Percentiles rank a stretch among this genome's conserved stretches.
Evolutionary conservation across 2,329 filamentous ascomycete genomes (phyloP).

Genomic region (Clarireedia sp.): DNA sequence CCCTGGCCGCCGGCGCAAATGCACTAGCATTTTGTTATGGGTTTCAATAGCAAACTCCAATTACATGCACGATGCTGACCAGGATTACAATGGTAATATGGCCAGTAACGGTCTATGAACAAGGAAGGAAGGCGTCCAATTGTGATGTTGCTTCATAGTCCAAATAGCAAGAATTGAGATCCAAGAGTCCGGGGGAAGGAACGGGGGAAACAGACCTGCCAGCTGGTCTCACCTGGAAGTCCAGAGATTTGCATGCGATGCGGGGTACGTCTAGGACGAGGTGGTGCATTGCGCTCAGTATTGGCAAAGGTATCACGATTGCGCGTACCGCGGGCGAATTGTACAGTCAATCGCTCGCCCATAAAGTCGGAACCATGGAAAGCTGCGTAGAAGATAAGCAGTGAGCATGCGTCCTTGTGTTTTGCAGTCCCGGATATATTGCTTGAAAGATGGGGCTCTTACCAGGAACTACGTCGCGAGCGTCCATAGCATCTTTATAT

Average conservation of each 20-base stretch:
- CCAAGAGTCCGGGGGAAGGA: constrained; percentile 40
- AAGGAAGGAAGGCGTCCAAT: constrained; percentile 28
- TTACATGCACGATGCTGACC: constrained; percentile 25
- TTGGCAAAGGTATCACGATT: constrained; percentile 55
- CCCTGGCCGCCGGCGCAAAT: constrained; percentile 29
- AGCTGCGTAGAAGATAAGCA: constrained; percentile 25
- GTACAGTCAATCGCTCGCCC: constrained; percentile 93
- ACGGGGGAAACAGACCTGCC: constrained; percentile 91
- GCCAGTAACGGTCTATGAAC: constrained; percentile 19
- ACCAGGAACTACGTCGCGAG: constrained; percentile 97
- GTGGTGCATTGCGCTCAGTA: constrained; percentile 58
- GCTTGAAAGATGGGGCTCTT: constrained; percentile 31
- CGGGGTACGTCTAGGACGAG: constrained; percentile 85
- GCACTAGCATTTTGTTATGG: constrained; percentile 29
- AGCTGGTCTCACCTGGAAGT: constrained; percentile 97
- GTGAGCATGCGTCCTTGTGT: constrained; percentile 14
- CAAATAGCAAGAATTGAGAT: constrained; percentile 31
- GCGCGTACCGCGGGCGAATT: constrained; percentile 88
- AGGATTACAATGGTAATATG: constrained; percentile 25
- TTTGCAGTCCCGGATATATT: not conserved
- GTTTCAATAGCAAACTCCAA: constrained; percentile 17
- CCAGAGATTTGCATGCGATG: constrained; percentile 97
- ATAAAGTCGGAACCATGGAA: constrained; percentile 96
- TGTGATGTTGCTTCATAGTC: constrained; percentile 28
- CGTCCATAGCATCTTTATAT: constrained; percentile 97